Conservation (phyloP, 2,329 filamentous ascomycete species). For the Fusarium fujikuroi region DNA sequence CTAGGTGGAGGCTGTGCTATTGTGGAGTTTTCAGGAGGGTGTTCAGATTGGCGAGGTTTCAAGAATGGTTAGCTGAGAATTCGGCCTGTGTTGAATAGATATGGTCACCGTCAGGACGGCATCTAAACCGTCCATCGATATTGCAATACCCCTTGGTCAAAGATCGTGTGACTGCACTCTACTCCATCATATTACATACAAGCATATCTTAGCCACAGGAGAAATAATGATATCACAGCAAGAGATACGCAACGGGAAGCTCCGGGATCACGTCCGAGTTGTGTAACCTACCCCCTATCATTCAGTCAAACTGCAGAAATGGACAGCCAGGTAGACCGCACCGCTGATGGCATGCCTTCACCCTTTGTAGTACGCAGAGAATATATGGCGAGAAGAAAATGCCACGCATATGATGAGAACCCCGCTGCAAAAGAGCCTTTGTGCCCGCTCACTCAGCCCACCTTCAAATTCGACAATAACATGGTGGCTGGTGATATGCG, state of each 20-base stretch:
- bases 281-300: background rate
- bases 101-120: background rate
- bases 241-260: background rate
- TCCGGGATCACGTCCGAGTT: background rate
- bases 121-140: background rate
- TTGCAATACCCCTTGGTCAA: background rate
- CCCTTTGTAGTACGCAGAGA: too few species aligned
- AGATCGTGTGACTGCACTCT: background rate
- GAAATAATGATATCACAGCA: rapidly evolving
- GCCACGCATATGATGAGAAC: background rate
- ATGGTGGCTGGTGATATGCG: background rate
- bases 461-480: background rate
- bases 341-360: background rate
- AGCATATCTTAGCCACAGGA: background rate
- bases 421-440: background rate
- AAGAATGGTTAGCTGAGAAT: background rate
- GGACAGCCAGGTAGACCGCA: background rate
- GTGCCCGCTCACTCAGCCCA: background rate
- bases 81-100: background rate
- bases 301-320: background rate
- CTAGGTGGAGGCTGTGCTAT: rapidly evolving
- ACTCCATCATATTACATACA: rapidly evolving
- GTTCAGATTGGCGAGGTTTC: background rate
- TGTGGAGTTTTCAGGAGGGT: rapidly evolving
- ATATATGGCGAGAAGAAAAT: too few species aligned